These are phyloP conservation scores for Phytophthora uliginosa DNA, from an alignment of 352 stramenopile species.

Conservation along the genomic window DNA sequence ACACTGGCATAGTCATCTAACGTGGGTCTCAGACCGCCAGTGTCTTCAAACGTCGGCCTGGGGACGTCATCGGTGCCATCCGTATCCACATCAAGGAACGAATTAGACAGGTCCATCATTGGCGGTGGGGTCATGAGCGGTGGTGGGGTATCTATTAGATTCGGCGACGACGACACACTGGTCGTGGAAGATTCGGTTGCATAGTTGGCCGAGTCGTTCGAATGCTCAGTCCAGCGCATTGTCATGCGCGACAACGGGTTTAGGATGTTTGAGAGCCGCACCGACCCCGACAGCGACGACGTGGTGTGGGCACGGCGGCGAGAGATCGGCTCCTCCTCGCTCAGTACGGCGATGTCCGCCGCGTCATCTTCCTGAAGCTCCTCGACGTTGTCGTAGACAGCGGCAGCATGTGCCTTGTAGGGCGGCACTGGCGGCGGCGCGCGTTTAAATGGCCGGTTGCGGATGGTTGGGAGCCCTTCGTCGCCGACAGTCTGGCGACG, in stretches of 20 bases:
- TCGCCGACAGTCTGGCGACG: conserved; percentile 52
- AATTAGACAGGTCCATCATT: conserved; percentile 53
- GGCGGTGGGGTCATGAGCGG: conserved; percentile 39
- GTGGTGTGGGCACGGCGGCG: conserved; percentile 62
- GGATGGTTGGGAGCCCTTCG: conserved; percentile 22
- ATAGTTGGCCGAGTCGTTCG: conserved; percentile 16
- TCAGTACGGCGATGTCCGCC: conserved; percentile 45
- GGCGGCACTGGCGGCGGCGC: conserved; percentile 25
- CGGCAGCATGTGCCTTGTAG: conserved; percentile 32
- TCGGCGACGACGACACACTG: conserved; percentile 34
- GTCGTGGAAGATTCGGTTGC: conserved; percentile 30
- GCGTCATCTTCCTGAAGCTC: conserved; percentile 42
- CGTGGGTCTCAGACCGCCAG: conserved; percentile 25
- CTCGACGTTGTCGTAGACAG: conserved; percentile 29
- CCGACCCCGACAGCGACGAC: conserved; percentile 38
- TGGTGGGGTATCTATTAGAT: conserved; percentile 36
- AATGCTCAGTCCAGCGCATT: conserved; percentile 47
- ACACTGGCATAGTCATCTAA: background rate
- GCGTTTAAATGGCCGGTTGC: conserved; percentile 11
- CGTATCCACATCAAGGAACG: conserved; percentile 67
- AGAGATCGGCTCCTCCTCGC: conserved; percentile 45
- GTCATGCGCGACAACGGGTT: conserved; percentile 64
- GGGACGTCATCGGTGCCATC: conserved; percentile 51
- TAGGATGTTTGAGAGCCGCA: conserved; percentile 43
- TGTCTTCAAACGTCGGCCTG: conserved; percentile 55